Conservation (phyloP, 2,329 filamentous ascomycete species). For the Elsinoe batatas region DNA sequence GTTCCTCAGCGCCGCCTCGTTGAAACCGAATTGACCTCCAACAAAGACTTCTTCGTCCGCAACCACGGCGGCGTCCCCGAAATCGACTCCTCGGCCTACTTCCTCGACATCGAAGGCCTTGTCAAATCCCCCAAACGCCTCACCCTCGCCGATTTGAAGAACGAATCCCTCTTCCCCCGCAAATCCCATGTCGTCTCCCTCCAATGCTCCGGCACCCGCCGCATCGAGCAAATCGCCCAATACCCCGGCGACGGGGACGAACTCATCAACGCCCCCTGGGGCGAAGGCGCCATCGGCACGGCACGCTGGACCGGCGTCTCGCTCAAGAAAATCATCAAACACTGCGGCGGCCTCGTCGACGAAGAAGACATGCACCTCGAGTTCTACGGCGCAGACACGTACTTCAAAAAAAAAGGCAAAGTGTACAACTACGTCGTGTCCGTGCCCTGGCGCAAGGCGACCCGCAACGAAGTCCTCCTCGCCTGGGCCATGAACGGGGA, state of each 20-base stretch:
- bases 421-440: slow-evolving; percentile 58
- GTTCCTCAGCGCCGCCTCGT: neutral
- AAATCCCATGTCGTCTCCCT: slow-evolving; percentile 51
- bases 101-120: slow-evolving; percentile 49
- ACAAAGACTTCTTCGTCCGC: slow-evolving; percentile 55
- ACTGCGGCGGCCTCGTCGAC: slow-evolving; percentile 52
- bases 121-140: slow-evolving; percentile 50
- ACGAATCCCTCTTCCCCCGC: slow-evolving; percentile 51
- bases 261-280: slow-evolving; percentile 35
- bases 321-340: slow-evolving; percentile 60
- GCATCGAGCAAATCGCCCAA: slow-evolving; percentile 56
- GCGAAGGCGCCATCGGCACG: slow-evolving; percentile 58
- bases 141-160: slow-evolving; percentile 49
- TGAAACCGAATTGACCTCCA: slow-evolving; percentile 48
- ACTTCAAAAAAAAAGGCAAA: slow-evolving; percentile 61
- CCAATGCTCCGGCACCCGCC: slow-evolving; percentile 59
- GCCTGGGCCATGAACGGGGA: slow-evolving; percentile 65
- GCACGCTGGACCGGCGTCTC: slow-evolving; percentile 54
- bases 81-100: slow-evolving; percentile 49
- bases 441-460: slow-evolving; percentile 59
- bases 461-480: slow-evolving; percentile 55
- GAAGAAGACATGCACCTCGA: slow-evolving; percentile 51
- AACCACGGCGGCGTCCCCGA: slow-evolving; percentile 64
- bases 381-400: slow-evolving; percentile 60
- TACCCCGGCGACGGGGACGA: slow-evolving; percentile 55